Evolutionary conservation across 192 early-diverging fungal genomes (phyloP).

Genomic region (Physocladia obscura): DNA sequence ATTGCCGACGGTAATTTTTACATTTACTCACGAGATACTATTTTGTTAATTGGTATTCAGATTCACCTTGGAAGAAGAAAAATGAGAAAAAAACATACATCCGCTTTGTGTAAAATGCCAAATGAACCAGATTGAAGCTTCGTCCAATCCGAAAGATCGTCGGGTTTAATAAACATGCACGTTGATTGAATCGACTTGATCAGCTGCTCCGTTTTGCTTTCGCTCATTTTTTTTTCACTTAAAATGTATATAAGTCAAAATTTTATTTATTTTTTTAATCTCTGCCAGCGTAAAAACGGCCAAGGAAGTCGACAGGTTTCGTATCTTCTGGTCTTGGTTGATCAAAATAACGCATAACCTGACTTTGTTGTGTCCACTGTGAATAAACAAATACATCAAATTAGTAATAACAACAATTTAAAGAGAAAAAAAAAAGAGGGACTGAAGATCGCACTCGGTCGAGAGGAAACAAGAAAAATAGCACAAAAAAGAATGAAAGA

Average conservation of each 20-base stretch:
- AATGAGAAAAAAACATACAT: conserved; percentile 20
- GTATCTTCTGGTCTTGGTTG: conserved; percentile 56
- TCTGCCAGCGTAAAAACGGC: conserved; percentile 29
- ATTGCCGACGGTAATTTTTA: not conserved
- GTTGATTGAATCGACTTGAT: conserved; percentile 8
- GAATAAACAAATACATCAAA: not conserved
- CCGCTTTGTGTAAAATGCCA: conserved; percentile 20
- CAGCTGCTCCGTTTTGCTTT: not conserved
- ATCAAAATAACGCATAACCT: conserved; percentile 85
- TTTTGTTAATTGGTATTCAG: too few species aligned
- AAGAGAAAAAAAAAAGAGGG: too few species aligned
- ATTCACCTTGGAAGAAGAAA: not conserved
- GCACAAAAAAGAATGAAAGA: not conserved
- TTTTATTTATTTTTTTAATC: too few species aligned
- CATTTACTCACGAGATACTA: conserved; percentile 21
- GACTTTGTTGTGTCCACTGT: conserved; percentile 64
- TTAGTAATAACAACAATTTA: too few species aligned
- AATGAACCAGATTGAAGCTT: conserved; percentile 15
- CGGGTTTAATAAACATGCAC: conserved; percentile 9
- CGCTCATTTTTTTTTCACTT: not conserved
- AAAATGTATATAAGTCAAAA: not conserved
- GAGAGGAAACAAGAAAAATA: not conserved
- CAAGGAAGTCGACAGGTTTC: conserved; percentile 39
- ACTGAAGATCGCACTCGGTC: too few species aligned
- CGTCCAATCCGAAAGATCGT: not conserved